Base-by-base conservation (phyloP, 768 basidiomycete genomes). In the Cantharellus cinnabarinus region DNA sequence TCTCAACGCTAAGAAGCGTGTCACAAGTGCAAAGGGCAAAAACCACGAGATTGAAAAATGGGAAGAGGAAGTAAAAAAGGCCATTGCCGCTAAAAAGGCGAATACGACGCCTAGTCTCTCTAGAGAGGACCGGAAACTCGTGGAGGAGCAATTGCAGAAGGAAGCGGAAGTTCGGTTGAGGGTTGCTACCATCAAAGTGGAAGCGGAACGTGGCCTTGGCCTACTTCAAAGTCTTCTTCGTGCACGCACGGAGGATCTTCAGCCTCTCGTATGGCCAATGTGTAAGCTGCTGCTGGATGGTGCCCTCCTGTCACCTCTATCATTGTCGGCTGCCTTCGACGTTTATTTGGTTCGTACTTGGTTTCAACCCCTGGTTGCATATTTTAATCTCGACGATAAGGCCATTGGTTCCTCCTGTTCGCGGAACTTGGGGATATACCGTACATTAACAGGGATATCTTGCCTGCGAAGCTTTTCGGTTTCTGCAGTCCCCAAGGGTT, bases 1-100 rank as follows among this genome's bases (percentile, higher is more conserved):
- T 2, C 71, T 91, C 10, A 73, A 80, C 5, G 70, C 75, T 2
- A 78, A 77, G 59, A 84, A 83, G 65, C 68, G 68, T 5, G 74
- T 76, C 3, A 72, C 66, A 53, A 72, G 68, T 62, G 67, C 70
- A 63, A 94, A 93, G 67, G 86, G 89, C 10, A 97, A 95, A 64
- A 85, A 82, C 60, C 80, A 85, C 3, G 89, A 88, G 41, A 85
- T 94, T 10, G 84, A 88, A 15, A 83, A 88, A 66, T 99, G 94
- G 94, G 95, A 99, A 62, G 84, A 82, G 37, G 93, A 99, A 61
- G 73, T 94, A n/a, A 79, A 91, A 5, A 82, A 86, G 64, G 80
- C 83, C 0, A 73, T 97, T 1, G 86, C 87, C 3, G 78, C 71
- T 59, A 97, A 97, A 73, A 89, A 87, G 68, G 69, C 75, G 1